These are phyloP conservation scores for Raffaelea deltoideospora DNA, from an alignment of 2,329 filamentous ascomycete genomes.

Conservation along the genomic window DNA sequence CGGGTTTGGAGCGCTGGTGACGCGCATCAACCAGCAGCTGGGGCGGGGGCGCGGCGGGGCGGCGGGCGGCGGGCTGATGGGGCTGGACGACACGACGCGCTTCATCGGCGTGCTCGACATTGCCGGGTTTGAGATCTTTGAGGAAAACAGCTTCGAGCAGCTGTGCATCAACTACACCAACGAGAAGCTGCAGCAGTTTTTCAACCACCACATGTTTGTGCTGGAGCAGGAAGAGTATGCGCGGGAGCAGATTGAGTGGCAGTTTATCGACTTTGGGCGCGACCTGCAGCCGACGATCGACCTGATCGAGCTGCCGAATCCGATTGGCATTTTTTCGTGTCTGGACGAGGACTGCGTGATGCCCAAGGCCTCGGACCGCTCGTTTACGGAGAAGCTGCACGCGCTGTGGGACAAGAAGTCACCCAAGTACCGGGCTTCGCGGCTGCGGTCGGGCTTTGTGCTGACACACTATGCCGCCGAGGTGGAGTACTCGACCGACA, in stretches of 20 bases:
- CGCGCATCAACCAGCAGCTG: slow-evolving; percentile 79
- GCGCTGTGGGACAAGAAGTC: slow-evolving; percentile 94
- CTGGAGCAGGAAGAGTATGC: slow-evolving; percentile 97
- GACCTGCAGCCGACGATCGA: slow-evolving; percentile 97
- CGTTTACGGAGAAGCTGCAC: slow-evolving; percentile 96
- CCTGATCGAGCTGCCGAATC: slow-evolving; percentile 87
- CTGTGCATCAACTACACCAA: slow-evolving; percentile 99
- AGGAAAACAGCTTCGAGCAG: slow-evolving; percentile 96
- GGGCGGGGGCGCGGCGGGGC: too few relatives aligned
- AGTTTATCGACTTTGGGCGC: slow-evolving; percentile 97
- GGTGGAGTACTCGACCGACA: slow-evolving; percentile 89
- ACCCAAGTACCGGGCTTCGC: slow-evolving; percentile 76
- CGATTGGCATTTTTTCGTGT: slow-evolving; percentile 97
- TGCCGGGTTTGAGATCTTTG: slow-evolving; percentile 97
- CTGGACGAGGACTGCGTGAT: slow-evolving; percentile 96
- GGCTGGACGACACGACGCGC: slow-evolving; percentile 64
- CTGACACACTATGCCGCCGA: slow-evolving; percentile 96
- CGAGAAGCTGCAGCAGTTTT: slow-evolving; percentile 97
- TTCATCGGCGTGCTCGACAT: slow-evolving; percentile 99
- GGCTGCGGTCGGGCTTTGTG: slow-evolving; percentile 82
- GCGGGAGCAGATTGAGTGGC: slow-evolving; percentile 95
- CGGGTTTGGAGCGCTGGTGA: slow-evolving; percentile 83
- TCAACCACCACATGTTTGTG: slow-evolving; percentile 99
- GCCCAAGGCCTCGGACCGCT: slow-evolving; percentile 95
- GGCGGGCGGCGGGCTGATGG: slow-evolving; percentile 63